Percentiles rank a stretch among this genome's conserved stretches.
Evolutionary conservation across 1,284 basidiomycete genomes (phyloP).

Genomic region (Trichosporon sp.): DNA sequence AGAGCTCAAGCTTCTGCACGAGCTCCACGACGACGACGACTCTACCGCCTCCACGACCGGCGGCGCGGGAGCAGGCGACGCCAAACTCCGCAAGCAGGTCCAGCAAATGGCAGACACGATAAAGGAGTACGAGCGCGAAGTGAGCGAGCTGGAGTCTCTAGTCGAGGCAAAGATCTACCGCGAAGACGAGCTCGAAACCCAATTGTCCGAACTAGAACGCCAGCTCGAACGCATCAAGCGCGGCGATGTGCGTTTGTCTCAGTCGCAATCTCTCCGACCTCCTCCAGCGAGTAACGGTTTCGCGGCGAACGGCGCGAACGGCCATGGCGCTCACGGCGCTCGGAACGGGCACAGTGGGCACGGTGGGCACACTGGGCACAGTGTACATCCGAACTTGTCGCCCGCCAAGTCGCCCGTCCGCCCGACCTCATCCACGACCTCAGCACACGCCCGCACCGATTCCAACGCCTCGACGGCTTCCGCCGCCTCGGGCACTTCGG

Average conservation of each 20-base stretch:
- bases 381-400: too few relatives aligned
- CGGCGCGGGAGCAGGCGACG: slow-evolving; percentile 25
- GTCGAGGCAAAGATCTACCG: slow-evolving; percentile 92
- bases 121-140: slow-evolving; percentile 73
- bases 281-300: neutral
- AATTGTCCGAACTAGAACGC: slow-evolving; percentile 64
- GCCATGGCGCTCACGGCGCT: neutral
- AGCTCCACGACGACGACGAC: slow-evolving; percentile 19
- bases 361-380: too few relatives aligned
- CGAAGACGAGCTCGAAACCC: slow-evolving; percentile 87
- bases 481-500: neutral
- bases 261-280: neutral
- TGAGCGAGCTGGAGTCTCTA: slow-evolving; percentile 78
- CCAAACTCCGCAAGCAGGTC: slow-evolving; percentile 27
- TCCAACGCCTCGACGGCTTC: neutral
- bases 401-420: neutral
- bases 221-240: slow-evolving; percentile 20
- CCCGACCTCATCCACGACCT: neutral
- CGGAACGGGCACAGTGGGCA: too few relatives aligned
- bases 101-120: slow-evolving; percentile 26
- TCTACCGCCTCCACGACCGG: too few relatives aligned
- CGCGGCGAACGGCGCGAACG: slow-evolving; percentile 5
- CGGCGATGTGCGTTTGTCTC: neutral
- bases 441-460: slow-evolving; percentile 2
- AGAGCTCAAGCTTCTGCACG: slow-evolving; percentile 56